Evolutionary conservation across 805 yeast genomes (phyloP).

Genomic region (Wickerhamomyces chaumierensis): DNA sequence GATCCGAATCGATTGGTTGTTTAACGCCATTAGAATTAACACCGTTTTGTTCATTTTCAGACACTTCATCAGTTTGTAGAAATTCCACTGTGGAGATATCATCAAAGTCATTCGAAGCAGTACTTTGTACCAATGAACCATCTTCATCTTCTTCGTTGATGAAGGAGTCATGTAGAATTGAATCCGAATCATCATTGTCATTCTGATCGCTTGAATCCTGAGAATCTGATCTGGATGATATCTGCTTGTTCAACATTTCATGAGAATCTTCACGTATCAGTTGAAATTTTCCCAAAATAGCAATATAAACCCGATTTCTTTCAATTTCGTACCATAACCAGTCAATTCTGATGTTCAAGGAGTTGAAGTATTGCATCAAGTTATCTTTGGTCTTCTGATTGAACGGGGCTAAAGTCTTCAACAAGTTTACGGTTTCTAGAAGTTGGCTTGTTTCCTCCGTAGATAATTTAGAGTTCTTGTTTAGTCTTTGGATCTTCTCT

Average conservation of each 20-base stretch:
- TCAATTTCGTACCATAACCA: conserved; percentile 46
- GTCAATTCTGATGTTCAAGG: conserved; percentile 40
- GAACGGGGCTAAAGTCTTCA: conserved; percentile 43
- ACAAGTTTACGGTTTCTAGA: conserved; percentile 24
- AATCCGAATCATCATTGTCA: conserved; percentile 9
- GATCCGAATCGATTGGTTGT: neutral
- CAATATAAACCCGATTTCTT: conserved; percentile 29
- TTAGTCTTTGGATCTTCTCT: conserved; percentile 25
- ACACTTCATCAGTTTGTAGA: too few relatives aligned
- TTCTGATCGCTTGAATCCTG: too few relatives aligned
- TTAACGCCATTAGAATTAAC: neutral
- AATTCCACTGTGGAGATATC: neutral
- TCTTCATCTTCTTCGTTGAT: conserved; percentile 10
- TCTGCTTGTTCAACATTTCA: too few relatives aligned
- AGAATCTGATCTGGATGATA: too few relatives aligned
- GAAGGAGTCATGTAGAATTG: conserved; percentile 16
- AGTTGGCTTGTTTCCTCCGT: conserved; percentile 26
- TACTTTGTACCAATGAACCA: neutral
- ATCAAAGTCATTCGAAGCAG: neutral
- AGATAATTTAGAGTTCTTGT: conserved; percentile 24
- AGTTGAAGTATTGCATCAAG: conserved; percentile 31
- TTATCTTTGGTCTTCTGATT: conserved; percentile 39
- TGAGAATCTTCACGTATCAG: too few relatives aligned
- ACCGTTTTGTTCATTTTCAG: neutral
- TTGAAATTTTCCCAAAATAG: conserved; percentile 19